Evolutionary conservation across 2,329 filamentous ascomycete species (phyloP), one percentile per base, ranked within the genome.

Genomic region (Chrysoporthe cubensis): DNA sequence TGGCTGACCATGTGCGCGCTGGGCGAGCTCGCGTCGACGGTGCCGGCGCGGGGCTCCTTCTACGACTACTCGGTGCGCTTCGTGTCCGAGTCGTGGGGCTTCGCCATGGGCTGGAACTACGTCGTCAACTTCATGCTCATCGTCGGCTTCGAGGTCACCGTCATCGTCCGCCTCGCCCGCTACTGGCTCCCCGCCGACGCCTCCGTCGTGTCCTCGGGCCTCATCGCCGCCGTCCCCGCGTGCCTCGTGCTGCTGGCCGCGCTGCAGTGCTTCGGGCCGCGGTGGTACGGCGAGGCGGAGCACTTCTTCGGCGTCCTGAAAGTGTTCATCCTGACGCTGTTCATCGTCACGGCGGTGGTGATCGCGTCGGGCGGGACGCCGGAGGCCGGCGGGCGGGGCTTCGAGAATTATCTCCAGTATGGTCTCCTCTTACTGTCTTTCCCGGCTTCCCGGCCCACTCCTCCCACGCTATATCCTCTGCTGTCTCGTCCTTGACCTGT

Each of bases 301-400:
- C 86, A 86, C 66, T 71, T 81, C 18, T 81, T 87, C n/a, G 80
- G 80, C 42, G 75, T 83, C 11, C 80, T 85, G 68, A 87, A 87
- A 73, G 78, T 86, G 67, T 68, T 79, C 42, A 84, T 86, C 43
- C 79, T 85, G 71, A 75, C 83, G 34, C 83, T 84, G 21, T 90
- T 89, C 76, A 85, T 89, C 69, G 78, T 89, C 65, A 77, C 87
- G 4, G 85, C 83, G 18, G 82, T 87, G 62, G 79, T 87, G 64
- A 80, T 87, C 71, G 57, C 57, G 4, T 80, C 84, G 67, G 77
- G 76, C 44, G 83, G 82, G 46, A 83, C 68, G 0, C 48, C 61
- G 7, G 67, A 64, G n/a, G 65, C 65, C n/a, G 58, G 59, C 54
- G 62, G 58, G 2, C 37, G 58, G 32, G 62, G 62, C 1, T 62